Evolutionary conservation across 2,329 filamentous ascomycete species (phyloP).

Genomic region (Emergomyces pasteurianus): DNA sequence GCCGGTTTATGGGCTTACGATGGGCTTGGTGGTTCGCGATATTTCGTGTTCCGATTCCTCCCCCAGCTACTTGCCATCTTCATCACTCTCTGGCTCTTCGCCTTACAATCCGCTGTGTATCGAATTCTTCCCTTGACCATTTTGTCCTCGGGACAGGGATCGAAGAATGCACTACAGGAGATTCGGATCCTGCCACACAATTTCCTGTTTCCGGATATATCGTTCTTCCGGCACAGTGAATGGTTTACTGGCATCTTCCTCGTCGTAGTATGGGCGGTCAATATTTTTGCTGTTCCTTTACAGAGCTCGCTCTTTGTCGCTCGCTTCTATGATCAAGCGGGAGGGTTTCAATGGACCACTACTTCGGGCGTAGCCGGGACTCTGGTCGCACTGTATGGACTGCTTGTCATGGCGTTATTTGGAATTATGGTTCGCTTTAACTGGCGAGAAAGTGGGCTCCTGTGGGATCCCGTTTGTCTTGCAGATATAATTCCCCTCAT

Average conservation of each 20-base stretch:
- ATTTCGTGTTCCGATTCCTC: constrained; percentile 78
- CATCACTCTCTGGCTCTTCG: constrained; percentile 65
- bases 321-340: constrained; percentile 47
- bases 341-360: constrained; percentile 65
- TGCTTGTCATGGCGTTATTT: constrained; percentile 48
- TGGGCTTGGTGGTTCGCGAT: constrained; percentile 57
- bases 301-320: constrained; percentile 65
- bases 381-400: constrained; percentile 58
- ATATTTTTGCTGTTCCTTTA: constrained; percentile 65
- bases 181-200: constrained; percentile 48
- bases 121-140: constrained; percentile 65
- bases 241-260: constrained; percentile 55
- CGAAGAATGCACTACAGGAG: constrained; percentile 51
- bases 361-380: constrained; percentile 70
- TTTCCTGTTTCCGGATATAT: constrained; percentile 55
- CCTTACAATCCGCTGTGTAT: constrained; percentile 60
- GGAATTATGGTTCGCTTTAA: constrained; percentile 55
- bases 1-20: constrained; percentile 57
- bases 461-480: constrained; percentile 74
- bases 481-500: constrained; percentile 71
- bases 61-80: constrained; percentile 64
- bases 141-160: constrained; percentile 55
- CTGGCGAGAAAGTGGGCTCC: constrained; percentile 56
- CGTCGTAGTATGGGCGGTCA: constrained; percentile 61
- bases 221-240: constrained; percentile 57